Evolutionary conservation across 225 moss, liverwort and hornwort species (phyloP).

Genomic region (Bryum argenteum): DNA sequence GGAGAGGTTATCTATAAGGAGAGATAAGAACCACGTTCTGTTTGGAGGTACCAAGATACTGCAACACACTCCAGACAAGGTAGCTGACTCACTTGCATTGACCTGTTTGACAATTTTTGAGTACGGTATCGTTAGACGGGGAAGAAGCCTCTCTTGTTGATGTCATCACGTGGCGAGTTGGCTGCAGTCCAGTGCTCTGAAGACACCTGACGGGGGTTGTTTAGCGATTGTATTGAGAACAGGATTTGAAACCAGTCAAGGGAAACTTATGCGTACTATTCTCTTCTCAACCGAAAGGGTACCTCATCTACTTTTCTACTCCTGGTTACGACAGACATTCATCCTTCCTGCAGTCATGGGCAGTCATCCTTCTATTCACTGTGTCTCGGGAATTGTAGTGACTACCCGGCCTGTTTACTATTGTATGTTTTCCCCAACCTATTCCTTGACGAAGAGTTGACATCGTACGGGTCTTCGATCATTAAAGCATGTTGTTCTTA

Average conservation of each 20-base stretch:
- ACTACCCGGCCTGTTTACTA: neutral
- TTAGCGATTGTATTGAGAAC: constrained; percentile 92
- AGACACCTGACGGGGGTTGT: constrained; percentile 97
- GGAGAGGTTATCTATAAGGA: constrained; percentile 82
- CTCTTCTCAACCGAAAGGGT: constrained; percentile 97
- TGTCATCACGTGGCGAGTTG: constrained; percentile 28
- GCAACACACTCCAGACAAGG: constrained; percentile 93
- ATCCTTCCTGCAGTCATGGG: neutral
- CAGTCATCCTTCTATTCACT: neutral
- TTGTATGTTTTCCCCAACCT: neutral
- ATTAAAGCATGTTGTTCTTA: constrained; percentile 1
- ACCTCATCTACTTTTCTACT: constrained; percentile 18
- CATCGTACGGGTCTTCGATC: constrained; percentile 22
- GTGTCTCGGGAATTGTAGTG: neutral
- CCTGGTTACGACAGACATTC: constrained; percentile 1
- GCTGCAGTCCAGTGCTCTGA: constrained; percentile 61
- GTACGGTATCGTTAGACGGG: constrained; percentile 5
- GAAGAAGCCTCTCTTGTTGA: constrained; percentile 26
- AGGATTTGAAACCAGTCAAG: constrained; percentile 98
- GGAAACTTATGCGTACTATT: constrained; percentile 98
- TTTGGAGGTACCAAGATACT: constrained; percentile 98
- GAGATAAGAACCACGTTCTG: constrained; percentile 89
- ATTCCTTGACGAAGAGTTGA: neutral
- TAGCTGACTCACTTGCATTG: constrained; percentile 12
- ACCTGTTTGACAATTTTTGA: neutral